phyloP scores from a whole-genome alignment of 352 stramenopile genomes.

The Phytophthora tubulina region DNA sequence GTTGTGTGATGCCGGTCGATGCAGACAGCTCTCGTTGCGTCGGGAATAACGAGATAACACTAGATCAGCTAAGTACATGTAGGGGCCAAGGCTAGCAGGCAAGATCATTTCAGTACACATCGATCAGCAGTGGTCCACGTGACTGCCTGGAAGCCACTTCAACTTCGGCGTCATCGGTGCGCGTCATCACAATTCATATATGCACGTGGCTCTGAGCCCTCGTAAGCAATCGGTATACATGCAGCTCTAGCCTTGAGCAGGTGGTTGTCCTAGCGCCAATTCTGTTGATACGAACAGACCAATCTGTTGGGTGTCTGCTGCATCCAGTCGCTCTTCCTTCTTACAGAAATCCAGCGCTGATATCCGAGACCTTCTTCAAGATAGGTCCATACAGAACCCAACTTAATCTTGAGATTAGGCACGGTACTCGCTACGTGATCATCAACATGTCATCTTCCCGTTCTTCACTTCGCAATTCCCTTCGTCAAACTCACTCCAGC shows the following conservation, averaged over 20 bases:
- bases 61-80: no score
- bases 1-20: neutral
- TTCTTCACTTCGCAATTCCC: constrained; percentile 7
- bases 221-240: no score
- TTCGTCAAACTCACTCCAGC: neutral
- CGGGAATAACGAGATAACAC: neutral
- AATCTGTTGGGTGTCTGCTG: neutral
- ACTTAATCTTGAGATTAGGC: neutral
- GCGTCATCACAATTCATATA: no score
- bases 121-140: no score
- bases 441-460: neutral
- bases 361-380: neutral
- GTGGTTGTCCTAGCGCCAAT: no score
- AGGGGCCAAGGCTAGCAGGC: neutral
- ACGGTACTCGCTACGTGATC: constrained; percentile 15
- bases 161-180: no score
- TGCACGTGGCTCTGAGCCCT: no score
- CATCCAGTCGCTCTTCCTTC: no score
- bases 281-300: no score
- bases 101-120: constrained; percentile 7
- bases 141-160: no score
- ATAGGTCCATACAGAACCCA: constrained; percentile 12
- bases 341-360: neutral
- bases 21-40: constrained; percentile 8
- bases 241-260: no score